Percentiles rank a stretch among this genome's conserved stretches.
phyloP scores from a whole-genome alignment of 257 asterid genomes.

The Plectranthus barbatus region DNA sequence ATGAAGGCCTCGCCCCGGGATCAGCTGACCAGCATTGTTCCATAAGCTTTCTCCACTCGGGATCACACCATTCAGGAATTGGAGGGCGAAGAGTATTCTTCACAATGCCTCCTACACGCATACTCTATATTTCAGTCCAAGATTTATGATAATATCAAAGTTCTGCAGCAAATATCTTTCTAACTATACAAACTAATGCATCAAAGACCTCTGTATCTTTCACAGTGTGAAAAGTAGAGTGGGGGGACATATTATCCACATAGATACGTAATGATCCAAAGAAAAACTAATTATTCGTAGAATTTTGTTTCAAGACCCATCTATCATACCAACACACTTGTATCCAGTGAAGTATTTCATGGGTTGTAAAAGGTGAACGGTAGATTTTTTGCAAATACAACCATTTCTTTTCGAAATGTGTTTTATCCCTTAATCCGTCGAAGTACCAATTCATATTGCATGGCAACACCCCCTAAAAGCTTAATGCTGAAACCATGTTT shows the following conservation, averaged over 20 bases:
- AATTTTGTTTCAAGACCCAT: too few species aligned
- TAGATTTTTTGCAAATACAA: too few species aligned
- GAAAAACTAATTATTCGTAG: background rate
- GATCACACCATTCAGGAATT: constrained; percentile 60
- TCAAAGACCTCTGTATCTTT: background rate
- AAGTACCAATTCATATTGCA: too few species aligned
- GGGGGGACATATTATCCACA: background rate
- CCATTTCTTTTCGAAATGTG: too few species aligned
- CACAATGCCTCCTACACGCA: constrained; percentile 55
- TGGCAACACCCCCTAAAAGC: too few species aligned
- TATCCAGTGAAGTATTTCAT: too few species aligned
- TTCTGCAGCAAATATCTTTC: background rate
- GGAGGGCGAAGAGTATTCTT: constrained; percentile 65
- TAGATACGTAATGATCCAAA: background rate
- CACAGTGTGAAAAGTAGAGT: background rate
- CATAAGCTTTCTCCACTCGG: constrained; percentile 63
- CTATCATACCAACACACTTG: too few species aligned
- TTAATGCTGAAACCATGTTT: too few species aligned
- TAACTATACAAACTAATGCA: background rate
- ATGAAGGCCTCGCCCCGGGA: constrained; percentile 61
- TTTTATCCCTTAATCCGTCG: too few species aligned
- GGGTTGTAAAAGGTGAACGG: too few species aligned
- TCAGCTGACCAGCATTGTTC: constrained; percentile 64
- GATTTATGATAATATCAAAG: background rate
- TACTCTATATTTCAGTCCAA: background rate